Evolutionary conservation across 257 asterid genomes (phyloP), one percentile per base, ranked within the genome.

Genomic region (Striga asiatica): DNA sequence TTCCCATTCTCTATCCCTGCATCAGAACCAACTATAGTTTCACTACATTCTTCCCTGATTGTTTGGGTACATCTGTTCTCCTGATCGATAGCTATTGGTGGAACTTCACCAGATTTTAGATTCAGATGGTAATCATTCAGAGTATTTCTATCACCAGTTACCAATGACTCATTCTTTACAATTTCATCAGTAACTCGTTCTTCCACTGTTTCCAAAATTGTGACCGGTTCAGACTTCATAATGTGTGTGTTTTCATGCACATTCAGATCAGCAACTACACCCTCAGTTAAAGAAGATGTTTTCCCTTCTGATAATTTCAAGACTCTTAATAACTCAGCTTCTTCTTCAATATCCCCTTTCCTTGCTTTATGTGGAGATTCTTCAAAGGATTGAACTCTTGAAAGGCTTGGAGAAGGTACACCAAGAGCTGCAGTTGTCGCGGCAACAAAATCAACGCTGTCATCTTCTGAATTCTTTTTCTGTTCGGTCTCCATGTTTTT

Each of bases 381-480:
- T 21, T 84, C 80, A 71, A 81, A 82, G 24, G 96, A 82, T 59
- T 72, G 82, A 58, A 89, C 87, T 65, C 89, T 77, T 43, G 96
- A 82, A 74, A 87, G 85, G 74, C 79, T 69, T 13, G 98, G 98
- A 62, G 95, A 92, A 66, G 98, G 98, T 35, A 92, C 83, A 54
- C 97, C 97, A 49, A 88, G 85, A 65, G 95, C 60, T 58, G 98
- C 97, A 63, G 96, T 88, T 39, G 98, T 91, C 46, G 98, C 85
- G 60, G 98, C 98, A 55, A 66, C 95, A 72, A 92, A 92, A 74
- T 92, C 98, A 74, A 92, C 94, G 51, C 60, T 58, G 58, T 82
- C 97, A 9, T 80, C 93, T 66, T 79, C 88, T 42, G 63, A 51
- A 64, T 49, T 67, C 55, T 56, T 72, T 57, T 70, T 74, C 47